Conservation (phyloP, 129 eudicot species). For the Kitagawia praeruptora region DNA sequence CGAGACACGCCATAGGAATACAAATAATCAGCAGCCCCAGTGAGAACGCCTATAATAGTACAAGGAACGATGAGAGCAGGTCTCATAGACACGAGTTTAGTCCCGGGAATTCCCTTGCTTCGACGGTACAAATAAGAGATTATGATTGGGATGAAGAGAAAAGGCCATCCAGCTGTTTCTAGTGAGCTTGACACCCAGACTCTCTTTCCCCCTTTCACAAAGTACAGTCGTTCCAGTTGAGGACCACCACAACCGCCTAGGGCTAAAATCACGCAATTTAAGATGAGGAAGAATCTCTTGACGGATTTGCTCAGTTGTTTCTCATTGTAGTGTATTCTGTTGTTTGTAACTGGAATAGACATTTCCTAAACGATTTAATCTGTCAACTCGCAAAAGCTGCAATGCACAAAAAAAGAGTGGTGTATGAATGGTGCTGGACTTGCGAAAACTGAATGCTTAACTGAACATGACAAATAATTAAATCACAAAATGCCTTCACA, state of each 20-base stretch:
- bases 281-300: conserved; percentile 20
- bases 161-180: conserved; percentile 46
- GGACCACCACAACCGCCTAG: conserved; percentile 42
- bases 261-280: conserved; percentile 29
- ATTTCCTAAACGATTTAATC: conserved; percentile 6
- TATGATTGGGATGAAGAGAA: conserved; percentile 25
- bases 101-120: conserved; percentile 6
- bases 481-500: too few relatives aligned
- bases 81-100: conserved; percentile 17
- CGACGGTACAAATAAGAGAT: conserved; percentile 20
- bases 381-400: background rate
- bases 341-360: conserved; percentile 19
- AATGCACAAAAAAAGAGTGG: background rate
- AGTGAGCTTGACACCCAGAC: conserved; percentile 46
- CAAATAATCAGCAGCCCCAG: conserved; percentile 35
- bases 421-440: background rate
- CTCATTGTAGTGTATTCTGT: conserved; percentile 4
- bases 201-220: conserved; percentile 33
- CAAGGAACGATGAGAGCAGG: conserved; percentile 26
- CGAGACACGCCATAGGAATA: conserved; percentile 32
- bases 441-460: background rate
- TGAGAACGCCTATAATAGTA: conserved; percentile 30
- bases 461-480: background rate
- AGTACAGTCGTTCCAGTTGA: conserved; percentile 36
- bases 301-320: conserved; percentile 21